phyloP scores from a whole-genome alignment of 2,329 filamentous ascomycete species.

The Diaporthe citriasiana region DNA sequence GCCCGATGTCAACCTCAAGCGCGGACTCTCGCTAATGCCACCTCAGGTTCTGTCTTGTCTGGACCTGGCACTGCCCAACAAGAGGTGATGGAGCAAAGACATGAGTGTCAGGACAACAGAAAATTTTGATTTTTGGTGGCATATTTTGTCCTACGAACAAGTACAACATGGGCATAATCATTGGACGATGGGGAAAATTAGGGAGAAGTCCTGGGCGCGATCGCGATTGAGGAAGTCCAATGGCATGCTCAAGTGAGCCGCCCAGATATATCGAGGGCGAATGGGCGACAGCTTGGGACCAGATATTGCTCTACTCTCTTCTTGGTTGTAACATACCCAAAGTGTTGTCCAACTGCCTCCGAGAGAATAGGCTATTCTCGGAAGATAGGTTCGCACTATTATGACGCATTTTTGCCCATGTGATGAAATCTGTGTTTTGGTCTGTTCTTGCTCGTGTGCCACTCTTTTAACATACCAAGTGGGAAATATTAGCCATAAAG shows the following conservation, averaged over 20 bases:
- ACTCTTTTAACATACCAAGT: not conserved
- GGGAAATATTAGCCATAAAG: no score
- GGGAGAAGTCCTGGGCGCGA: not conserved
- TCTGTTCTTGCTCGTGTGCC: no score
- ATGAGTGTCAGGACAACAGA: not conserved
- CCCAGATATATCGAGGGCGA: not conserved
- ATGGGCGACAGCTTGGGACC: constrained; percentile 1
- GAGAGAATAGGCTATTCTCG: not conserved
- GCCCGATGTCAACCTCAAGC: not conserved
- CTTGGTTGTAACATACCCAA: constrained; percentile 40
- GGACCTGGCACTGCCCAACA: constrained; percentile 50
- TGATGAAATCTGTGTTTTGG: not conserved
- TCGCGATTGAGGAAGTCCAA: not conserved
- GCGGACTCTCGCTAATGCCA: not conserved
- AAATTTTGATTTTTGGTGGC: constrained; percentile 8
- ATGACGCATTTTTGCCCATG: not conserved
- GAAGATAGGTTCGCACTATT: not conserved
- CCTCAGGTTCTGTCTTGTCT: constrained; percentile 52
- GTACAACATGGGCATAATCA: constrained; percentile 19
- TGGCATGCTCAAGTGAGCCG: not conserved
- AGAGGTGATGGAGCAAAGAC: constrained; percentile 42
- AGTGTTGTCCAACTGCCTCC: constrained; percentile 8
- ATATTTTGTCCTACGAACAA: constrained; percentile 19
- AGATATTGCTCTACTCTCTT: constrained; percentile 50
- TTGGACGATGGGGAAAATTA: not conserved